These are phyloP conservation scores for Hippophae gyantsensis DNA, from an alignment of 306 rosid species.

Conservation along the genomic window DNA sequence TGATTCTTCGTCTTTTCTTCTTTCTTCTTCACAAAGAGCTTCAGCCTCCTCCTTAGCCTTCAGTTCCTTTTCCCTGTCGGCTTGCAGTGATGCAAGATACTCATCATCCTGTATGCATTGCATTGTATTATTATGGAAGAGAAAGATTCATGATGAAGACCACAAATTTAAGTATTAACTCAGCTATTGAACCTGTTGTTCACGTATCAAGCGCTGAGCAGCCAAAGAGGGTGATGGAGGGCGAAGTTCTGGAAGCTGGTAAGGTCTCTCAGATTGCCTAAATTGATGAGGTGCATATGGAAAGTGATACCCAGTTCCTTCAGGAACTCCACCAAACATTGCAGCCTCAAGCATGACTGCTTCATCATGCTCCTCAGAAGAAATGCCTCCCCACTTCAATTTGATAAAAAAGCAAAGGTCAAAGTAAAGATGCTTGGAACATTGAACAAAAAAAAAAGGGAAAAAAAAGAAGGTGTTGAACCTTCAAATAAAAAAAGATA, in stretches of 20 bases:
- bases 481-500: too few species aligned
- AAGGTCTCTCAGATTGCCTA: constrained; percentile 36
- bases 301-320: constrained; percentile 50
- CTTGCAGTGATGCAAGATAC: constrained; percentile 79
- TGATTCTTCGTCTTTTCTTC: constrained; percentile 61
- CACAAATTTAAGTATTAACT: constrained; percentile 3
- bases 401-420: constrained; percentile 16
- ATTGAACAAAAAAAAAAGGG: neutral
- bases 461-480: too few species aligned
- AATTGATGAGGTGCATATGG: constrained; percentile 61
- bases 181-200: constrained; percentile 64
- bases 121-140: constrained; percentile 9
- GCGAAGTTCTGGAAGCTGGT: constrained; percentile 38
- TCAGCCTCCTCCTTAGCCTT: constrained; percentile 68
- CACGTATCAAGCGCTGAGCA: constrained; percentile 85
- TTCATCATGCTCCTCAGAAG: constrained; percentile 84
- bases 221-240: constrained; percentile 82
- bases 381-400: constrained; percentile 91
- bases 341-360: constrained; percentile 98
- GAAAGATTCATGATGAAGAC: neutral
- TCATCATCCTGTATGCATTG: constrained; percentile 71
- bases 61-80: constrained; percentile 81
- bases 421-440: constrained; percentile 10
- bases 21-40: constrained; percentile 77
- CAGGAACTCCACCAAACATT: constrained; percentile 91